Base-by-base conservation (phyloP, 306 rosid genomes). In the Prunus davidiana region DNA sequence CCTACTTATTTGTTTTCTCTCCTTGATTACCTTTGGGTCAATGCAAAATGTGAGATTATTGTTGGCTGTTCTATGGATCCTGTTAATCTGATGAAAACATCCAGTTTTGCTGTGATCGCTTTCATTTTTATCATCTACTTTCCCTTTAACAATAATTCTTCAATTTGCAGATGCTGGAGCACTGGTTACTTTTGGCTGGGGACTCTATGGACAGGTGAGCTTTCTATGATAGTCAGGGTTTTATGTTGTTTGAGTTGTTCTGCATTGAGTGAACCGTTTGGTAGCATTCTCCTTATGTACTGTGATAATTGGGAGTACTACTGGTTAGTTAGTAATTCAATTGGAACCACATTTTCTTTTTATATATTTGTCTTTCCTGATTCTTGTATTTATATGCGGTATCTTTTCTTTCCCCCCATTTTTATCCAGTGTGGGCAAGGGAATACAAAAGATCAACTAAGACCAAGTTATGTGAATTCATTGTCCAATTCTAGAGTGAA, bases 101-200 rank as follows among this genome's bases (percentile, higher is more conserved):
- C 9, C 24, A 67, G 22, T 58, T 65, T 24, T 62, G 47, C 9
- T 57, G 47, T 30, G 13, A 50, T 52, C 34, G 38, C 43, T 52
- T 27, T 30, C 55, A 34, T 34, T 64, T 38, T 24, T 46, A 51
- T 46, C 27, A 68, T 8, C 27, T 68, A 55, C 77, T 51, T 46
- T 45, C 50, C 30, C 38, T 56, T 64, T 28, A 74, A 41, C 11
- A 3, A 70, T 77, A 18, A n/a, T 43, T 27, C 81, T 25, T 56
- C 69, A 61, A 78, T 74, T 67, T 73, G 73, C 82, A 93, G 98
- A 91, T 87, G 79, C 89, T 3, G 98, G 98, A 18, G 86, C 81
- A 2, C 78, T 91, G 46, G 84, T 93, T 76, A 86, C 98, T 62
- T 91, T 93, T 69, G 98, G 98, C 61, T 93, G 98, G 98, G 90